A percentile compares a stretch with the other conserved stretches of the same genome.
These are phyloP conservation scores for Tulasnella sp. DNA, from an alignment of 768 basidiomycete species.

Conservation along the genomic window DNA sequence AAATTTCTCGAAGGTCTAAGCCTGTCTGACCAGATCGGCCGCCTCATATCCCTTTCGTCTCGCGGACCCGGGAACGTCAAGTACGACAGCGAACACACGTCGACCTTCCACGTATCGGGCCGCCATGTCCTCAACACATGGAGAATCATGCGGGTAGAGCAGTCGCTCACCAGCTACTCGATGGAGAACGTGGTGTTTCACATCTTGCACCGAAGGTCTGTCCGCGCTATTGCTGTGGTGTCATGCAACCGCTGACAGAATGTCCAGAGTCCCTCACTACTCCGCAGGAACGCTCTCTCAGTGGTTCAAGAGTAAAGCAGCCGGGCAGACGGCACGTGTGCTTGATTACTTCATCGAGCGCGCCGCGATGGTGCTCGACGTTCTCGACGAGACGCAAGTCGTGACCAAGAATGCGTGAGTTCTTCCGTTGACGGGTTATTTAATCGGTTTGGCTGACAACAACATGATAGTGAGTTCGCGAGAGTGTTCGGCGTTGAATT, in stretches of 20 bases:
- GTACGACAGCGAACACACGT: slow-evolving; percentile 64
- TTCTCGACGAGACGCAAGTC: slow-evolving; percentile 70
- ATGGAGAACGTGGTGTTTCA: slow-evolving; percentile 88
- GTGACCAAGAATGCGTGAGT: slow-evolving; percentile 84
- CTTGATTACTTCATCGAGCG: slow-evolving; percentile 54
- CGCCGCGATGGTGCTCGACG: slow-evolving; percentile 58
- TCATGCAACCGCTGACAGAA: neutral
- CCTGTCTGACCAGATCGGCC: slow-evolving; percentile 58
- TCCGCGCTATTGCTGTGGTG: neutral
- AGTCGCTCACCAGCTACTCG: slow-evolving; percentile 63
- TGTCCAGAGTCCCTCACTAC: slow-evolving; percentile 64
- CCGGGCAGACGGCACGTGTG: slow-evolving; percentile 43
- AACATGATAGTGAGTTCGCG: slow-evolving; percentile 70
- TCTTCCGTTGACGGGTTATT: neutral
- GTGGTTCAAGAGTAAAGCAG: slow-evolving; percentile 53
- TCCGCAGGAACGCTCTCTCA: slow-evolving; percentile 44
- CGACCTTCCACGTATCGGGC: slow-evolving; percentile 75
- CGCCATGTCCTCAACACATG: slow-evolving; percentile 89
- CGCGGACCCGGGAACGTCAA: slow-evolving; percentile 33
- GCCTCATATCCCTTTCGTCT: slow-evolving; percentile 44
- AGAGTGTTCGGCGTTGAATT: slow-evolving; percentile 97
- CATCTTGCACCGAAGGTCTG: slow-evolving; percentile 60
- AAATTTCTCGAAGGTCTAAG: slow-evolving; percentile 53
- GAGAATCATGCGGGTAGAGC: slow-evolving; percentile 83
- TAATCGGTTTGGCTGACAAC: neutral